phyloP scores from a whole-genome alignment of 192 early-diverging fungal genomes.

The Backusella liffmaniae region DNA sequence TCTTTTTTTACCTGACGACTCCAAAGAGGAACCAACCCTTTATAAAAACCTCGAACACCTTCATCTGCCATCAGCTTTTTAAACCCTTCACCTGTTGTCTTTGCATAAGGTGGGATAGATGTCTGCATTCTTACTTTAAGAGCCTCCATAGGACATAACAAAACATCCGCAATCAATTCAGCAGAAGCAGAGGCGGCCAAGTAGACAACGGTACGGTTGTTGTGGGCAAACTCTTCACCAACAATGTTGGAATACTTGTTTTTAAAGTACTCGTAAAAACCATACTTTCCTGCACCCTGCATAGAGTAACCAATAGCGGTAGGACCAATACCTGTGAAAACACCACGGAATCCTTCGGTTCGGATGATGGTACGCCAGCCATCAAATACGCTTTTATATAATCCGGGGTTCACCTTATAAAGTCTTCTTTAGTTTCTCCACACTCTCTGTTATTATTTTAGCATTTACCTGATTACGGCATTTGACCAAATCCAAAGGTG shows the following conservation, averaged over 20 bases:
- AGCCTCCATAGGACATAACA: conserved; percentile 84
- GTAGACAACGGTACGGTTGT: conserved; percentile 75
- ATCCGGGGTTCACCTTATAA: conserved; percentile 9
- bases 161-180: conserved; percentile 80
- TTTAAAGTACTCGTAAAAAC: conserved; percentile 91
- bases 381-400: conserved; percentile 39
- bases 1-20: conserved; percentile 57
- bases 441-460: not conserved
- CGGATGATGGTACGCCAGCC: conserved; percentile 39
- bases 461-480: conserved; percentile 39
- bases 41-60: conserved; percentile 70
- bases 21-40: conserved; percentile 75
- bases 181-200: conserved; percentile 74
- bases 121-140: conserved; percentile 88
- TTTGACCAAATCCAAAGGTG: conserved; percentile 47
- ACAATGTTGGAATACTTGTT: conserved; percentile 60
- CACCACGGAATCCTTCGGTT: conserved; percentile 63
- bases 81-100: conserved; percentile 61
- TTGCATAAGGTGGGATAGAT: conserved; percentile 72
- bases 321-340: conserved; percentile 77
- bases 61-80: conserved; percentile 56
- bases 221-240: conserved; percentile 68
- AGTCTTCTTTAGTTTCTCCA: not conserved
- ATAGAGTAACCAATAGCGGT: conserved; percentile 83
- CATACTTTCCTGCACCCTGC: conserved; percentile 88